A percentile compares a stretch with the other conserved stretches of the same genome.
Evolutionary conservation across 2,329 filamentous ascomycete genomes (phyloP).

Genomic region (Sarocladium strictum): DNA sequence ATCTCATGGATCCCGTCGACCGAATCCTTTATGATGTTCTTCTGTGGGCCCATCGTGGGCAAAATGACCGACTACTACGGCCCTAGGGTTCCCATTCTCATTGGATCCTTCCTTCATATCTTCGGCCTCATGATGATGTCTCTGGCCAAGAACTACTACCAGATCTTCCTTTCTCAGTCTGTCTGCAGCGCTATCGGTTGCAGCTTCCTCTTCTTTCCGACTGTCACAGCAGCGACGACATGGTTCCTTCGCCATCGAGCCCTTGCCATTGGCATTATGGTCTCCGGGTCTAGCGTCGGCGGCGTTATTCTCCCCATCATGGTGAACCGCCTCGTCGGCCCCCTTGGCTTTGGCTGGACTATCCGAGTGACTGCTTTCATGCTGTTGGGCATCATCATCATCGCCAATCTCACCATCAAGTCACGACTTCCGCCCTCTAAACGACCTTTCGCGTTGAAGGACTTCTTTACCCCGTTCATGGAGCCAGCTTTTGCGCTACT

Average conservation of each 20-base stretch:
- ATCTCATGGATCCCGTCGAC: slow-evolving; percentile 4
- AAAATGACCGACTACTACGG: slow-evolving; percentile 35
- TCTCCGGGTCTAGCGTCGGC: slow-evolving; percentile 24
- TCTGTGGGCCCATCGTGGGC: slow-evolving; percentile 32
- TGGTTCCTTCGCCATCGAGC: slow-evolving; percentile 25
- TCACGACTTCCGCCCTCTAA: slow-evolving; percentile 5
- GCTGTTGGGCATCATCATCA: neutral
- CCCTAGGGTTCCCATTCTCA: slow-evolving; percentile 25
- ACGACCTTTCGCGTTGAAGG: neutral
- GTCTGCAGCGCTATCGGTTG: slow-evolving; percentile 27
- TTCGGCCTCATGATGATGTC: slow-evolving; percentile 33
- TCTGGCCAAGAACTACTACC: slow-evolving; percentile 19
- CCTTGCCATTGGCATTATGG: slow-evolving; percentile 24
- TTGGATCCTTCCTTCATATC: slow-evolving; percentile 28
- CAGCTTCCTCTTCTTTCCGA: slow-evolving; percentile 21
- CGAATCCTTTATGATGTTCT: slow-evolving; percentile 15
- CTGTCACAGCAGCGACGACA: slow-evolving; percentile 21
- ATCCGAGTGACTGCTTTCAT: slow-evolving; percentile 5
- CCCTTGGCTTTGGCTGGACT: slow-evolving; percentile 4
- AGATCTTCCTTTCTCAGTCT: slow-evolving; percentile 22
- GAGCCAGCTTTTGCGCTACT: slow-evolving; percentile 13
- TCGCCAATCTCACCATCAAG: slow-evolving; percentile 5
- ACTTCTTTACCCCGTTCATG: neutral
- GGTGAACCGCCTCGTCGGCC: slow-evolving; percentile 12
- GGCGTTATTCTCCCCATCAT: slow-evolving; percentile 24